phyloP scores from a whole-genome alignment of 1,284 basidiomycete species.

The Heimioporus retisporus region DNA sequence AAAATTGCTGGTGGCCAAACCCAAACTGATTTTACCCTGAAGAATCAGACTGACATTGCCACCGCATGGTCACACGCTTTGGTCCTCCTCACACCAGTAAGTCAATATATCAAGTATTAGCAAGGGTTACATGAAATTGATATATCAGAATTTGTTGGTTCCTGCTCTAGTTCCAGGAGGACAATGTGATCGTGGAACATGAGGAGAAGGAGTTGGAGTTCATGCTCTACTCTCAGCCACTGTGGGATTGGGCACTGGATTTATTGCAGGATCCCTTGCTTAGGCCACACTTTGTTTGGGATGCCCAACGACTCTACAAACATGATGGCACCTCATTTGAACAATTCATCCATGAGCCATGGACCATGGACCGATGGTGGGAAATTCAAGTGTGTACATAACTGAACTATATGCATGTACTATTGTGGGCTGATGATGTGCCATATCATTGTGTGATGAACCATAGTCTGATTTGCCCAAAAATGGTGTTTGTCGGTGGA shows the following conservation, averaged over 20 bases:
- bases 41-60: too few relatives aligned
- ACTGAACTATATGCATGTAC: not conserved
- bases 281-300: conserved; percentile 25
- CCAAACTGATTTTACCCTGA: too few relatives aligned
- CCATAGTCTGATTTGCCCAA: not conserved
- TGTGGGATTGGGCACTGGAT: conserved; percentile 42
- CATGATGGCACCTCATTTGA: not conserved
- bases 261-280: conserved; percentile 29
- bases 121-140: too few relatives aligned
- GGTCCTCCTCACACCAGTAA: too few relatives aligned
- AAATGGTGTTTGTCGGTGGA: not conserved
- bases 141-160: too few relatives aligned
- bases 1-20: not conserved
- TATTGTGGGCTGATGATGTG: not conserved
- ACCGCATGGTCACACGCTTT: too few relatives aligned
- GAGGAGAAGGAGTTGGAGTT: too few relatives aligned
- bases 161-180: too few relatives aligned
- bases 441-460: not conserved
- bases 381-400: not conserved
- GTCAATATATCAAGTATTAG: too few relatives aligned
- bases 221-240: not conserved
- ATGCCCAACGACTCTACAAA: not conserved
- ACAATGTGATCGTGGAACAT: too few relatives aligned
- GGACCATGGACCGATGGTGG: not conserved
- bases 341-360: not conserved